A percentile compares a stretch with the other conserved stretches of the same genome.
Conservation (phyloP, 192 early-diverging fungal genomes). For the Backusella tarrabulga region DNA sequence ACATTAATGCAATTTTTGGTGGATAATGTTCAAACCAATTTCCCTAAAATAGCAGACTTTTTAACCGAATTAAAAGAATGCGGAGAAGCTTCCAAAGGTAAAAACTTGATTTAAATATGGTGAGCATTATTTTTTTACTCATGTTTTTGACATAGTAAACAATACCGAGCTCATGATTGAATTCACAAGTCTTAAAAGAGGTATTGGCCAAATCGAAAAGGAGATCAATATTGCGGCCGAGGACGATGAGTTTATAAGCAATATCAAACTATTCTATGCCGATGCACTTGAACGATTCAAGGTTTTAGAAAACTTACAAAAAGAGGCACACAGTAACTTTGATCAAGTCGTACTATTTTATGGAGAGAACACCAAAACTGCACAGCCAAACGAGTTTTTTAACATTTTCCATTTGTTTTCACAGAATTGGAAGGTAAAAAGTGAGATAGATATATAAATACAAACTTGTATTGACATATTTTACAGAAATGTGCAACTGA, state of each 20-base stretch:
- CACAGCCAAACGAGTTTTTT: conserved; percentile 83
- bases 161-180: conserved; percentile 39
- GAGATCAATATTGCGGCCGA: conserved; percentile 37
- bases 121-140: neutral
- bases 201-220: conserved; percentile 39
- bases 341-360: conserved; percentile 64
- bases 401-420: conserved; percentile 77
- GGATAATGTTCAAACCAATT: conserved; percentile 60
- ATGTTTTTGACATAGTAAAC: neutral
- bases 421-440: conserved; percentile 63
- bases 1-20: conserved; percentile 78
- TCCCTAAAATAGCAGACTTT: conserved; percentile 61
- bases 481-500: conserved; percentile 25
- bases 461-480: neutral
- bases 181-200: conserved; percentile 37
- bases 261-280: conserved; percentile 61
- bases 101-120: neutral
- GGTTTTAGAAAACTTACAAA: conserved; percentile 49
- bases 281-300: conserved; percentile 54
- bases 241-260: conserved; percentile 59
- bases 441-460: neutral
- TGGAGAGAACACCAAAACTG: conserved; percentile 67
- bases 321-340: conserved; percentile 56
- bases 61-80: conserved; percentile 64
- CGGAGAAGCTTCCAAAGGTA: conserved; percentile 71